These are phyloP conservation scores for Allium fistulosum DNA, from an alignment of 106 monocot genomes.

Conservation along the genomic window DNA sequence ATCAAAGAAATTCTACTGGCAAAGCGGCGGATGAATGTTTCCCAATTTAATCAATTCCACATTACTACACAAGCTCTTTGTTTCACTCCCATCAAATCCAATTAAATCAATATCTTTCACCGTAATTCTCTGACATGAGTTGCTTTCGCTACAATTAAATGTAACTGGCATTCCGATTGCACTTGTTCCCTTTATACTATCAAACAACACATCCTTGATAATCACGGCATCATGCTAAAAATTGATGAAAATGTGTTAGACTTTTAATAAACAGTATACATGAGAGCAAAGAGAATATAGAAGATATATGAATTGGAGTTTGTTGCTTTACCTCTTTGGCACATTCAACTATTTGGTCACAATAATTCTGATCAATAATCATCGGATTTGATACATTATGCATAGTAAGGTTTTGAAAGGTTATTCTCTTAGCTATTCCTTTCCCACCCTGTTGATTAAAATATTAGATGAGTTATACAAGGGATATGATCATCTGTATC, in stretches of 20 bases:
- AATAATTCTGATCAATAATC: slow-evolving; percentile 82
- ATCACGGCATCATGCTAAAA: slow-evolving; percentile 47
- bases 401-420: slow-evolving; percentile 19
- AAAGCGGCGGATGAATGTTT: slow-evolving; percentile 15
- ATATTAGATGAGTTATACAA: too few relatives aligned
- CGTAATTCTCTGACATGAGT: slow-evolving; percentile 30
- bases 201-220: slow-evolving; percentile 52
- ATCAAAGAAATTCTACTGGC: not conserved
- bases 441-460: slow-evolving; percentile 8
- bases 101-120: slow-evolving; percentile 40
- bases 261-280: not conserved
- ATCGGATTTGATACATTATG: slow-evolving; percentile 39
- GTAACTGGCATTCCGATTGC: slow-evolving; percentile 32
- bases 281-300: not conserved
- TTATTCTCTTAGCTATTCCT: slow-evolving; percentile 8
- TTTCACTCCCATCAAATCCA: not conserved
- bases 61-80: slow-evolving; percentile 34
- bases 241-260: not conserved
- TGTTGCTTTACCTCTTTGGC: slow-evolving; percentile 27
- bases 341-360: slow-evolving; percentile 47
- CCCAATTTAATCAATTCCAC: slow-evolving; percentile 27
- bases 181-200: slow-evolving; percentile 67
- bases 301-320: not conserved
- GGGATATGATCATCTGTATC: too few relatives aligned
- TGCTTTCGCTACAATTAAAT: slow-evolving; percentile 53